Evolutionary conservation across 352 stramenopile genomes (phyloP), one percentile per base, ranked within the genome.

Genomic region (Thalassiosira mediterranea): DNA sequence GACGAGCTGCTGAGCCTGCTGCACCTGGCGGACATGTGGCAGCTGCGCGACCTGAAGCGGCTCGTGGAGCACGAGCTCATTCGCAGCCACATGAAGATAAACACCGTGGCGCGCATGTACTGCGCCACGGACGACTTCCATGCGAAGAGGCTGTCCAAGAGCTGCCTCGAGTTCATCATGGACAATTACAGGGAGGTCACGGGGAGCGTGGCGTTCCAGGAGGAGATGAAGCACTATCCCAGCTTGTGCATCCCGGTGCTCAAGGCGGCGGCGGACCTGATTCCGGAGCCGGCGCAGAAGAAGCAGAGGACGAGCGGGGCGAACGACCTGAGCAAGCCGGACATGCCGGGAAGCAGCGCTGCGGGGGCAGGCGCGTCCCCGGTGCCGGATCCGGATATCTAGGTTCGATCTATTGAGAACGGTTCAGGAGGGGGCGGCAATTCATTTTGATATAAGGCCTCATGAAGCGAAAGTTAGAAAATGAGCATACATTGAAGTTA

Each of bases 211-310:
- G 52, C 69, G 15, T 93, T 93, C 67, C 79, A 92, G 76, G 88
- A 92, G 37, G 88, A 93, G 70, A 92, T 93, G 79, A 91, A 90
- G 54, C 80, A 91, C 63, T 88, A 92, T 81, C 86, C 86, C 15
- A 79, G 88, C 67, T 75, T 94, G 34, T 91, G 84, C 59, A 91
- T 94, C 53, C 86, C 86, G 4, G 84, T 94, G 2, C 60, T 94
- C 11, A 94, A 91, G 68, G 86, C 86, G 31, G 88, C 88, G 21
- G 88, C 88, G 0, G 84, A 94, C 66, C 76, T 94, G 53, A 92
- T 94, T 58, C 88, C 88, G 10, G 88, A 79, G 10, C 83, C 86
- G 1, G 54, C 67, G 1, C 61, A 85, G 52, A 94, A 92, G 67
- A 91, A 92, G 60, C 79, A 84, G 70, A 78, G 80, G 67, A 87